phyloP scores from a whole-genome alignment of 257 asterid genomes.

The Salvia splendens region DNA sequence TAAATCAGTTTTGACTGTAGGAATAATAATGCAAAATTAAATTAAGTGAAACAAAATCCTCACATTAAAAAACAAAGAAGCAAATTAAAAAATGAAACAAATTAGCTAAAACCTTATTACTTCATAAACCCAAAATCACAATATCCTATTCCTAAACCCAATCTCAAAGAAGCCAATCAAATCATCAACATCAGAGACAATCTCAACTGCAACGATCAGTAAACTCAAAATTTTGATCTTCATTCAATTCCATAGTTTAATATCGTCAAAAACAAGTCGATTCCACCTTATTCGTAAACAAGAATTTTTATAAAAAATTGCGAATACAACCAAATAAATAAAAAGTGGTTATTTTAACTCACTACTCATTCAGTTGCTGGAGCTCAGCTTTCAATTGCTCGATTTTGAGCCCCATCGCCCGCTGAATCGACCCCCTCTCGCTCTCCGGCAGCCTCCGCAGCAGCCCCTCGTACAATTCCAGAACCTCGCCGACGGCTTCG shows the following conservation, averaged over 20 bases:
- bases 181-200: background rate
- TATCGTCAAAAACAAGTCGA: background rate
- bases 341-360: conserved; percentile 29
- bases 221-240: conserved; percentile 13
- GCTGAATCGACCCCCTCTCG: conserved; percentile 64
- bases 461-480: conserved; percentile 66
- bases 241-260: conserved; percentile 9
- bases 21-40: no score
- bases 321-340: background rate
- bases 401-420: conserved; percentile 97
- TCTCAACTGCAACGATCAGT: background rate
- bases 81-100: no score
- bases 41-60: no score
- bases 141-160: background rate
- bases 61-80: no score
- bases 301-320: background rate
- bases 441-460: conserved; percentile 58
- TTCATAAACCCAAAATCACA: conserved; percentile 8
- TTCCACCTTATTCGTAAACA: background rate
- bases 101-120: background rate
- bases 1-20: no score
- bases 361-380: conserved; percentile 73
- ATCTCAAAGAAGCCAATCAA: conserved; percentile 13
- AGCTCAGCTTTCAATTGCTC: conserved; percentile 96
- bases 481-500: conserved; percentile 69